Conservation (phyloP, 1,284 basidiomycete genomes). For the Ganoderma meredithae region DNA sequence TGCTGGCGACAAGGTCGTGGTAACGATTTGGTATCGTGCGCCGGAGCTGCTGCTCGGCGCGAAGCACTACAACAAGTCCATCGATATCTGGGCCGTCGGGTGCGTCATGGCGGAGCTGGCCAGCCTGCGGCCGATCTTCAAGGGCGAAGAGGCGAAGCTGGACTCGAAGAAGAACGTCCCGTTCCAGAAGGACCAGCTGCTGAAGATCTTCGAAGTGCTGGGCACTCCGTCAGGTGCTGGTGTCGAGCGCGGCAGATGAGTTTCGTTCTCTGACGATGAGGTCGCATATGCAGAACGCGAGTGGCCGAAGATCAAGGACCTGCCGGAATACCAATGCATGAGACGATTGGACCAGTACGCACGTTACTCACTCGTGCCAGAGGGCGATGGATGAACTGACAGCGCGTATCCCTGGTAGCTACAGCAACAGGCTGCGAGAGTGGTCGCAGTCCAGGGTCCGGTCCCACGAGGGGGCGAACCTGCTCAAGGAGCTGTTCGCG, state of each 20-base stretch:
- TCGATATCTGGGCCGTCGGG: conserved; percentile 96
- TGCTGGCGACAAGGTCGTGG: conserved; percentile 96
- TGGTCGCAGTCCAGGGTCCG: conserved; percentile 83
- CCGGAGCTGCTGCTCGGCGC: conserved; percentile 95
- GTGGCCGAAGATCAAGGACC: conserved; percentile 88
- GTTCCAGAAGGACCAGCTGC: conserved; percentile 93
- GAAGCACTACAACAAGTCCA: conserved; percentile 95
- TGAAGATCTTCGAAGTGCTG: conserved; percentile 94
- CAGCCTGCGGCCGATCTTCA: conserved; percentile 95
- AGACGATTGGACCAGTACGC: conserved; percentile 79
- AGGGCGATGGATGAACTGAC: background rate
- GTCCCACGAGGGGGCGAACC: conserved; percentile 73
- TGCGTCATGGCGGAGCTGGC: conserved; percentile 97
- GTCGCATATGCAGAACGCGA: conserved; percentile 62
- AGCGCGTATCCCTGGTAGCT: conserved; percentile 50
- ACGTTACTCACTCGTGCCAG: background rate
- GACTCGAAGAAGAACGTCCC: conserved; percentile 93
- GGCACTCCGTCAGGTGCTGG: conserved; percentile 69
- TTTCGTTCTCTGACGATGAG: background rate
- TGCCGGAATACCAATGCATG: conserved; percentile 90
- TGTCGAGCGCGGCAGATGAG: background rate
- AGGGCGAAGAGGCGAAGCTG: conserved; percentile 98
- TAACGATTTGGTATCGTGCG: conserved; percentile 99
- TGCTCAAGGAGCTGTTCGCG: conserved; percentile 84
- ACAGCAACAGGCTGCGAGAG: conserved; percentile 68